Evolutionary conservation across 805 yeast genomes (phyloP).

Genomic region (Metschnikowia arizonensis): DNA sequence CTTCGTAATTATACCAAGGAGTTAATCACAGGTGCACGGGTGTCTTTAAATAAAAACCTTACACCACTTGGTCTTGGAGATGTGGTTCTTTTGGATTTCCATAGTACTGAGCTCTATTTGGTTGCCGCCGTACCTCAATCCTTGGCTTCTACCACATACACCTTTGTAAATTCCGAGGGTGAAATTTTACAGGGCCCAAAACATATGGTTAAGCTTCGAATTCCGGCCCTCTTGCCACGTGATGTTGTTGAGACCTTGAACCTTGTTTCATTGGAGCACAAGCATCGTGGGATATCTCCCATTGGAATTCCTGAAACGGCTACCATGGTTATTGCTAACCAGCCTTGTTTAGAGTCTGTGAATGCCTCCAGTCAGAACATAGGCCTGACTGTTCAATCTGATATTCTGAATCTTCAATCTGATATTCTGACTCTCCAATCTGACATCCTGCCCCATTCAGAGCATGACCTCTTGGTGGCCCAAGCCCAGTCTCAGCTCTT

Average conservation of each 20-base stretch:
- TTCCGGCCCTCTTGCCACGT: slow-evolving; percentile 51
- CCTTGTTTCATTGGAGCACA: slow-evolving; percentile 24
- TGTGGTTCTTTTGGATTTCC: slow-evolving; percentile 49
- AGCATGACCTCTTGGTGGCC: neutral
- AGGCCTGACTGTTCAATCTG: too few species aligned
- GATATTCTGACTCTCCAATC: too few species aligned
- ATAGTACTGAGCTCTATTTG: slow-evolving; percentile 47
- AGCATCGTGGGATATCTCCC: slow-evolving; percentile 32
- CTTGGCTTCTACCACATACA: slow-evolving; percentile 50
- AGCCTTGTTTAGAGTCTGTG: too few species aligned
- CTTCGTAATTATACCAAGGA: slow-evolving; percentile 1
- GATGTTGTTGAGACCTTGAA: slow-evolving; percentile 34
- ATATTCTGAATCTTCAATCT: too few species aligned
- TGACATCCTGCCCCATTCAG: neutral
- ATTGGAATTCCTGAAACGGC: slow-evolving; percentile 37
- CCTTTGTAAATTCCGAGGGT: slow-evolving; percentile 56
- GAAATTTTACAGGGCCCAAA: slow-evolving; percentile 46
- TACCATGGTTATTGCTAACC: too few species aligned
- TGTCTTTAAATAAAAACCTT: slow-evolving; percentile 9
- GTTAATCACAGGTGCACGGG: slow-evolving; percentile 6
- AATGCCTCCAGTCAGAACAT: too few species aligned
- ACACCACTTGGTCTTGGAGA: slow-evolving; percentile 50
- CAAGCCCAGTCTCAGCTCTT: slow-evolving; percentile 16
- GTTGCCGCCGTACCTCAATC: slow-evolving; percentile 51
- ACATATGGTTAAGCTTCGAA: slow-evolving; percentile 43